Evolutionary conservation across 345 rosid genomes (phyloP).

Genomic region (Melaleuca alternifolia): DNA sequence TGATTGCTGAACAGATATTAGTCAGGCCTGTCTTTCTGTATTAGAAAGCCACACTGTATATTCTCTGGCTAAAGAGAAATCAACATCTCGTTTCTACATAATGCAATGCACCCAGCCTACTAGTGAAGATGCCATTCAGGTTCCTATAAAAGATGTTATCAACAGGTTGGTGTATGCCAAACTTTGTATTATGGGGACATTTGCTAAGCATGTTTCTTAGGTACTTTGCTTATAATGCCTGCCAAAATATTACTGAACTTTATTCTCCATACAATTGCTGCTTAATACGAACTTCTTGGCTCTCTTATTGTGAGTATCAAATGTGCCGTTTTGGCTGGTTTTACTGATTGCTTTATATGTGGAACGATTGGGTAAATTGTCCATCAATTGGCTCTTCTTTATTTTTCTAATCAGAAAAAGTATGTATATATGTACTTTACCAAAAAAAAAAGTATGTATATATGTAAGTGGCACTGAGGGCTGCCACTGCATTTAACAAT

Average conservation of each 20-base stretch:
- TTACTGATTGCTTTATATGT: neutral
- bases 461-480: neutral
- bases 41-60: conserved; percentile 37
- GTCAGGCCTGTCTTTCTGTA: conserved; percentile 26
- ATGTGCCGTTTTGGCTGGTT: neutral
- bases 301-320: neutral
- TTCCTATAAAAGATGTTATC: conserved; percentile 29
- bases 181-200: neutral
- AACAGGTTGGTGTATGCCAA: conserved; percentile 25
- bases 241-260: neutral
- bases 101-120: conserved; percentile 28
- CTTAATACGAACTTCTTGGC: neutral
- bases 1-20: conserved; percentile 25
- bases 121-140: conserved; percentile 3
- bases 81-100: conserved; percentile 35
- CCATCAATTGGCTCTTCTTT: neutral
- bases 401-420: neutral
- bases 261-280: neutral
- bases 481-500: neutral
- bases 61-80: conserved; percentile 42
- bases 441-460: neutral
- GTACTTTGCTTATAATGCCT: neutral
- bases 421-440: neutral
- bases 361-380: neutral
- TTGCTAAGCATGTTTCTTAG: neutral